Evolutionary conservation across 2,329 filamentous ascomycete species (phyloP), one percentile per base, ranked within the genome.

Genomic region (Penicillium sp.): DNA sequence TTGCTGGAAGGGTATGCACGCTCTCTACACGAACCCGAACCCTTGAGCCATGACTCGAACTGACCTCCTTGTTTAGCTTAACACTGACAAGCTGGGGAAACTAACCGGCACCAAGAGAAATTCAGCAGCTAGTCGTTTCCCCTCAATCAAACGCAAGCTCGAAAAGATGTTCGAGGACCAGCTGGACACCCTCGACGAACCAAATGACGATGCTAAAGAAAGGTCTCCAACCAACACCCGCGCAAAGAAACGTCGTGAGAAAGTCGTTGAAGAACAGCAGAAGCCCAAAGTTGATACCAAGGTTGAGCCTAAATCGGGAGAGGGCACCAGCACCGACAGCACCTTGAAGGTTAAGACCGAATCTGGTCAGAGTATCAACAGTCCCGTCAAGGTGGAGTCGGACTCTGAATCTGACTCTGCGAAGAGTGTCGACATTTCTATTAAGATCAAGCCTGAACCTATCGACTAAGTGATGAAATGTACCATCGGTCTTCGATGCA

Each of bases 51-150:
- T n/a, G 18, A 9, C n/a, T 31, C 10, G 7, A n/a, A 11, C 14
- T 50, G 3, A 42, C 14, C 11, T 16, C 14, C 0, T 16, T 16
- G 24, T n/a, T 24, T 32, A 50, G 38, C 9, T 43, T 9, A 38
- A 50, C 16, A 32, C 37, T 4, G 26, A 50, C 2, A 50, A 50
- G 7, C 48, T 50, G 10, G 48, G 37, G 10, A 24, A 32, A 9
- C 11, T 50, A 9, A 43, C 18, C 6, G n/a, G 9, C 2, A 50
- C 2, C 18, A 50, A 50, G 26, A 29, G 8, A 24, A 24, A 24
- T 1, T 42, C 37, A 2, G 48, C 48, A 20, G 5, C 5, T 10
- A 43, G 35, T 26, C 26, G 48, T 1, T 43, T 32, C 0, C 48
- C 48, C 6, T 8, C 26, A 3, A 16, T 24, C 14, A 50, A 42